Percentiles rank a stretch among this genome's conserved stretches.
phyloP scores from a whole-genome alignment of 1,284 basidiomycete genomes.

The Ceratobasidium sp. region DNA sequence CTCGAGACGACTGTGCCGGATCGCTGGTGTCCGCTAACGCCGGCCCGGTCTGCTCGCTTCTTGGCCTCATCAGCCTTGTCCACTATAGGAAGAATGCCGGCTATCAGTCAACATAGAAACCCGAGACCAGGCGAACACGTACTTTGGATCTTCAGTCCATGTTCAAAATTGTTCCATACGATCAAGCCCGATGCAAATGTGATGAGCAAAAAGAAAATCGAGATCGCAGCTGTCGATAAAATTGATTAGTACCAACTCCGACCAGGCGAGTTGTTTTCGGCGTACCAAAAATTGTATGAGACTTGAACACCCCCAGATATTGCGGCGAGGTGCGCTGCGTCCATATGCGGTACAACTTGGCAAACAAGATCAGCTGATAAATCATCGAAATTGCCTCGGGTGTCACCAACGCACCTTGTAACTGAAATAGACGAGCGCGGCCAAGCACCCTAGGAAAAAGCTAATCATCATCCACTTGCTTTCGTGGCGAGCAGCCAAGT shows the following conservation, averaged over 20 bases:
- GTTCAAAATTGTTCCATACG: conserved; percentile 80
- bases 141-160: conserved; percentile 80
- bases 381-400: neutral
- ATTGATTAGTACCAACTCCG: conserved; percentile 7
- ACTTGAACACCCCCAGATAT: conserved; percentile 49
- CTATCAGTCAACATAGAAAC: conserved; percentile 7
- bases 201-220: conserved; percentile 71
- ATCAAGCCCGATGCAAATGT: conserved; percentile 76
- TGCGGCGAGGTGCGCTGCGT: conserved; percentile 37
- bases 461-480: conserved; percentile 86
- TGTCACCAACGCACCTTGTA: conserved; percentile 72
- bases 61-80: conserved; percentile 56
- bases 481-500: conserved; percentile 85
- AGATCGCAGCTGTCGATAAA: conserved; percentile 66
- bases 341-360: conserved; percentile 41
- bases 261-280: neutral
- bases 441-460: conserved; percentile 82
- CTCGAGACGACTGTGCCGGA: conserved; percentile 46
- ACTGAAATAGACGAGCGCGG: conserved; percentile 85
- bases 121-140: conserved; percentile 49
- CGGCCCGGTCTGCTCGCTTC: conserved; percentile 41
- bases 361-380: conserved; percentile 11
- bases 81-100: conserved; percentile 54
- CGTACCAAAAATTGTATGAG: conserved; percentile 51
- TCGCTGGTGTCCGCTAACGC: conserved; percentile 53